A percentile compares a stretch with the other conserved stretches of the same genome.
These are phyloP conservation scores for Chrysoporthe cubensis DNA, from an alignment of 2,329 filamentous ascomycete species.

Conservation along the genomic window DNA sequence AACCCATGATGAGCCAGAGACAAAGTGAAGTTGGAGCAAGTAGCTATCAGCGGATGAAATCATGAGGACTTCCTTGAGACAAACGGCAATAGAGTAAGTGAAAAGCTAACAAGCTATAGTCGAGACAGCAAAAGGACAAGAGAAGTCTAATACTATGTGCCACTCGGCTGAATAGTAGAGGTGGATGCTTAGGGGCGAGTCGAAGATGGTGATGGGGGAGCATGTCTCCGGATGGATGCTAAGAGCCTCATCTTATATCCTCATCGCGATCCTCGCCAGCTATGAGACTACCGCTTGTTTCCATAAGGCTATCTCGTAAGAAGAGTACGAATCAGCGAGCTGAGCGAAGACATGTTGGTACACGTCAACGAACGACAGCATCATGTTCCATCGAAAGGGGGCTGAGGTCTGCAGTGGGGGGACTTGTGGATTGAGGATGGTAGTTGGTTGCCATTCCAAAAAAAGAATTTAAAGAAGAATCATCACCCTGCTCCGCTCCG, in stretches of 20 bases:
- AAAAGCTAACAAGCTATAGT: neutral
- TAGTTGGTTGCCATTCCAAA: neutral
- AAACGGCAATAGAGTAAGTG: neutral
- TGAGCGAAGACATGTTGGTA: neutral
- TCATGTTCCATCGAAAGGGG: neutral
- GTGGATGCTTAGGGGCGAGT: neutral
- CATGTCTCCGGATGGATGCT: neutral
- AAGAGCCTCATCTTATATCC: neutral
- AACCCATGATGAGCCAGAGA: constrained; percentile 26
- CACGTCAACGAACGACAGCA: neutral
- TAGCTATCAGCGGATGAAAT: constrained; percentile 27
- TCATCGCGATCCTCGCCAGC: neutral
- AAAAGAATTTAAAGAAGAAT: neutral
- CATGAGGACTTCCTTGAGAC: constrained; percentile 13
- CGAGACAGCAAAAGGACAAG: neutral
- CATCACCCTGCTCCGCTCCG: neutral
- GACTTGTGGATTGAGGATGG: neutral
- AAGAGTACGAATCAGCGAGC: no score
- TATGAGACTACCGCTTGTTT: neutral
- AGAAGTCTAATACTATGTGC: neutral
- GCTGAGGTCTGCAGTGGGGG: neutral
- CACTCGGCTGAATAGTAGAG: neutral
- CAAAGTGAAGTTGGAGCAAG: constrained; percentile 27
- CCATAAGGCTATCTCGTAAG: neutral
- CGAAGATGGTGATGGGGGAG: neutral